phyloP scores from a whole-genome alignment of 257 asterid species.

The Solanum lycopersicoides region DNA sequence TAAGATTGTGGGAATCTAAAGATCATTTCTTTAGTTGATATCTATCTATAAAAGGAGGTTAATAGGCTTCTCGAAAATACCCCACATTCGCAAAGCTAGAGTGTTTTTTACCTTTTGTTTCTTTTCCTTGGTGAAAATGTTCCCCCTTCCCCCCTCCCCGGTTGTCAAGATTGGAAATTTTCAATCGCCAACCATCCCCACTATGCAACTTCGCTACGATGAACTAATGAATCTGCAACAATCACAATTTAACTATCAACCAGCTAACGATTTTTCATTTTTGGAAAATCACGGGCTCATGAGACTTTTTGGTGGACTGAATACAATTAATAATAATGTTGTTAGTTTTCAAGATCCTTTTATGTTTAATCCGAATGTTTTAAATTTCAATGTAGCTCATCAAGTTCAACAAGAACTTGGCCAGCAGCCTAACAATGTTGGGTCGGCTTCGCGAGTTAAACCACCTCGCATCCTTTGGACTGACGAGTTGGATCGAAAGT shows the following conservation, averaged over 20 bases:
- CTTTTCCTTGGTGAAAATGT: background rate
- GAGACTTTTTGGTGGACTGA: background rate
- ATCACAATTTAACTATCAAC: background rate
- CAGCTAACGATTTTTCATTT: background rate
- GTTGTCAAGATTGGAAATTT: background rate
- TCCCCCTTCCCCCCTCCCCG: background rate
- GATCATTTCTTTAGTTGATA: background rate
- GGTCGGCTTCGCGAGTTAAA: background rate
- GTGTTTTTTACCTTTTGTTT: background rate
- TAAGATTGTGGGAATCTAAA: background rate
- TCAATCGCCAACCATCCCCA: background rate
- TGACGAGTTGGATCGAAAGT: background rate
- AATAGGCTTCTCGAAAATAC: background rate
- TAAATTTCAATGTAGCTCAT: background rate
- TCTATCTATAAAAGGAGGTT: background rate
- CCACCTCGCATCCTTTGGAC: background rate
- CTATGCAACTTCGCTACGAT: background rate
- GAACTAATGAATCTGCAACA: background rate
- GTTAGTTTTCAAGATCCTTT: background rate
- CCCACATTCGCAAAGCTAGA: background rate
- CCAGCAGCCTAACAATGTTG: background rate
- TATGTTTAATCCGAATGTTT: background rate
- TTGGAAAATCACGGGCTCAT: background rate
- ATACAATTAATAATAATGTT: background rate
- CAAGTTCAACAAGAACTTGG: background rate